These are phyloP conservation scores for Chrysosporium keratinophilum DNA, from an alignment of 2,329 filamentous ascomycete species.

Conservation along the genomic window DNA sequence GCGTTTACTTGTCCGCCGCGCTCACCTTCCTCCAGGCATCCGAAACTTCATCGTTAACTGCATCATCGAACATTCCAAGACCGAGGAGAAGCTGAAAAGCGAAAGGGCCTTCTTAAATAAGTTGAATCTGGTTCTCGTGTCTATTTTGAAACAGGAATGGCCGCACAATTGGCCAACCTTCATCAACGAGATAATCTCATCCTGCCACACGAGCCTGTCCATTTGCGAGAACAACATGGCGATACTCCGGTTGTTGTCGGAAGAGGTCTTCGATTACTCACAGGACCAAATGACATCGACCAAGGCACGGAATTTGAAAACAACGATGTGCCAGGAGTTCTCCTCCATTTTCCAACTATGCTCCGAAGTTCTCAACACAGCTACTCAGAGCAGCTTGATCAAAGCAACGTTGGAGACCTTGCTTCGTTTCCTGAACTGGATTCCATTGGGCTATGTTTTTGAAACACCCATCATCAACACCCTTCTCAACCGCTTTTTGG, in stretches of 20 bases:
- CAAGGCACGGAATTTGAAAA: constrained; percentile 93
- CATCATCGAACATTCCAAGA: constrained; percentile 86
- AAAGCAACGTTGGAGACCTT: constrained; percentile 96
- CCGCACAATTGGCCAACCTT: constrained; percentile 99
- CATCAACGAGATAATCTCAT: constrained; percentile 98
- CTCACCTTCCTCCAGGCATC: constrained; percentile 55
- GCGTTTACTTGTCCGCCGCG: not conserved
- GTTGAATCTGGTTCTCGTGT: constrained; percentile 93
- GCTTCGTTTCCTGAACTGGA: constrained; percentile 97
- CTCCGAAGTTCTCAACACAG: constrained; percentile 85
- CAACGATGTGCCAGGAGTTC: constrained; percentile 97
- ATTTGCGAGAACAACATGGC: constrained; percentile 99
- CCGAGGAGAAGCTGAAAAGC: constrained; percentile 73
- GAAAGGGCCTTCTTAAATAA: constrained; percentile 93
- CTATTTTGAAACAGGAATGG: constrained; percentile 98
- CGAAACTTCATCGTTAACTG: constrained; percentile 98
- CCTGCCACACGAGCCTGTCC: constrained; percentile 86
- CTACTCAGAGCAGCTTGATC: constrained; percentile 76
- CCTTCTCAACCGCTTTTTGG: constrained; percentile 79
- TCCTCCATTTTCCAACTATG: constrained; percentile 97
- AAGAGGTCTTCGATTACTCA: constrained; percentile 98
- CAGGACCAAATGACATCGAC: constrained; percentile 98
- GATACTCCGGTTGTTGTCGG: constrained; percentile 85
- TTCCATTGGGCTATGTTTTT: constrained; percentile 95
- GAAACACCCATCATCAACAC: constrained; percentile 95